Evolutionary conservation across 148 eudicot species (phyloP).

Genomic region (Dianthus caryophyllus): DNA sequence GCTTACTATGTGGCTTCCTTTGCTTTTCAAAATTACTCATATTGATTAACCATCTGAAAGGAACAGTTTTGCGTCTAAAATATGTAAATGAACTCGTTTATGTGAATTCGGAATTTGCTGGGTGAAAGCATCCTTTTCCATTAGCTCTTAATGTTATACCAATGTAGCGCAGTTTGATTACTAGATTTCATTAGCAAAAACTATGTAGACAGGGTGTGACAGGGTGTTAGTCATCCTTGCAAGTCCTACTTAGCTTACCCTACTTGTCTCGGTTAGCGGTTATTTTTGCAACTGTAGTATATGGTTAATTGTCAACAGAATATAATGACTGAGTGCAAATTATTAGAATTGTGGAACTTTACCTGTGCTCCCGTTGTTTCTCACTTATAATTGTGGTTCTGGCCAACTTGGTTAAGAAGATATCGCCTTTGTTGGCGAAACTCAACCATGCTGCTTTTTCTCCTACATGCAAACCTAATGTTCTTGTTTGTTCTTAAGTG

Average conservation of each 20-base stretch:
- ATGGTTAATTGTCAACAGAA: neutral
- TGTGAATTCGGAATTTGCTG: neutral
- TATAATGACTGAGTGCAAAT: neutral
- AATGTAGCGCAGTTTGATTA: neutral
- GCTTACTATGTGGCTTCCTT: neutral
- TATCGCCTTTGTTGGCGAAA: neutral
- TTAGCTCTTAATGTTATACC: neutral
- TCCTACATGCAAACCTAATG: constrained; percentile 3
- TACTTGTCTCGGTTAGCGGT: neutral
- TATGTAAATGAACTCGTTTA: neutral
- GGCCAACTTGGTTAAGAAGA: constrained; percentile 2
- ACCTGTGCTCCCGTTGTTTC: neutral
- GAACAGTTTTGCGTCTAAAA: neutral
- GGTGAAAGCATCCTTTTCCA: neutral
- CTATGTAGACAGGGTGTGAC: neutral
- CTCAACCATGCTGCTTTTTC: neutral
- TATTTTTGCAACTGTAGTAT: neutral
- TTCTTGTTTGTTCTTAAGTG: constrained; percentile 4
- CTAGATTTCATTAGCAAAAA: neutral
- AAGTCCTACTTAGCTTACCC: neutral
- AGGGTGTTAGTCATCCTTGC: neutral
- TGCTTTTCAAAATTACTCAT: neutral
- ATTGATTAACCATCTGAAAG: neutral
- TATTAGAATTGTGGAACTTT: neutral
- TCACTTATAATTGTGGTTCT: neutral